These are phyloP conservation scores for Hyparrhenia diplandra DNA, from an alignment of 176 grass and related monocot species.

Conservation along the genomic window DNA sequence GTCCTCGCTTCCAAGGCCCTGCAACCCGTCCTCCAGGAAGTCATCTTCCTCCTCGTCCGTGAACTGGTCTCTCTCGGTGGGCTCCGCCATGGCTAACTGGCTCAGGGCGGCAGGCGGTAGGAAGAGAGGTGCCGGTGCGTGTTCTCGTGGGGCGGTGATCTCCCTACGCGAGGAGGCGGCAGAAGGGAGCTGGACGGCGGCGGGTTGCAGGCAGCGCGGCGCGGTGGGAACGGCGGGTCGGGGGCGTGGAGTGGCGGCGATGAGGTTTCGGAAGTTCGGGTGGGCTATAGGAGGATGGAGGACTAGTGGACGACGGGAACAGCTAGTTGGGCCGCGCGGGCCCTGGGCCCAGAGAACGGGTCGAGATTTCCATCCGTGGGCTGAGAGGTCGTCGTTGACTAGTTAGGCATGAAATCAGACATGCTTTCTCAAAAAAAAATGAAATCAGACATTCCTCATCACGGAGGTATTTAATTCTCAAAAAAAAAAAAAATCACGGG, in stretches of 20 bases:
- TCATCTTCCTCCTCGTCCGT: slow-evolving; percentile 13
- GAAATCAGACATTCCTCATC: too few relatives aligned
- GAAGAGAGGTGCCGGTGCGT: background rate
- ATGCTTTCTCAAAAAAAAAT: too few relatives aligned
- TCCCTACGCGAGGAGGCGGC: background rate
- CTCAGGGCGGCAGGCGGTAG: background rate
- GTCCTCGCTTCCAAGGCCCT: slow-evolving; percentile 12
- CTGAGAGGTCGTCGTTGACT: background rate
- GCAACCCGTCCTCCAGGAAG: slow-evolving; percentile 1
- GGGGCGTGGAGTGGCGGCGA: too few relatives aligned
- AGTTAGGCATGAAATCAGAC: background rate
- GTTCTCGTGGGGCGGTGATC: background rate
- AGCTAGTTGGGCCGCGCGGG: background rate
- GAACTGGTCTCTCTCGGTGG: slow-evolving; percentile 7
- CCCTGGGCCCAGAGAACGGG: background rate
- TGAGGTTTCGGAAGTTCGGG: background rate
- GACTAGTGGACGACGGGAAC: too few relatives aligned
- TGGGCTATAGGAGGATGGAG: background rate
- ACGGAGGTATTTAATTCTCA: too few relatives aligned
- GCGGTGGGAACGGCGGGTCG: too few relatives aligned
- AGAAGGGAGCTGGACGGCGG: background rate
- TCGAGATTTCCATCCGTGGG: too few relatives aligned
- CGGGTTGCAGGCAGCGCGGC: background rate
- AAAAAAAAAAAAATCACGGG: too few relatives aligned
- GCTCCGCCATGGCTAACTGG: slow-evolving; percentile 12